A percentile compares a stretch with the other conserved stretches of the same genome.
These are phyloP conservation scores for Emericellopsis cladophorae DNA, from an alignment of 2,329 filamentous ascomycete species.

Conservation along the genomic window DNA sequence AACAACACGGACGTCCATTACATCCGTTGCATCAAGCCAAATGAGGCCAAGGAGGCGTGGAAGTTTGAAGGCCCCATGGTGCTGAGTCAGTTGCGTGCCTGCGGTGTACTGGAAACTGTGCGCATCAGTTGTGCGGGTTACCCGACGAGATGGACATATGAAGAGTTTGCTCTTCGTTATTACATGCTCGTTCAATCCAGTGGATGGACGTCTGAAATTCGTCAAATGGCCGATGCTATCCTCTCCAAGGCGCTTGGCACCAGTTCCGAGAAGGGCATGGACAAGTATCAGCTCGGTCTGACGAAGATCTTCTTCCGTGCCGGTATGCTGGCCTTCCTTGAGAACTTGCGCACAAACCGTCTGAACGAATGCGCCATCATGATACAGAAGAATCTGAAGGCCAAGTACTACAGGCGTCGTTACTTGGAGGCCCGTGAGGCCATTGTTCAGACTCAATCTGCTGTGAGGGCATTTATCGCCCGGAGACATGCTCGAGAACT, in stretches of 20 bases:
- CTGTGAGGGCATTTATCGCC: constrained; percentile 65
- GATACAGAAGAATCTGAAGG: constrained; percentile 96
- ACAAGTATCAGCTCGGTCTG: constrained; percentile 95
- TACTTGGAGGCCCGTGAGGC: constrained; percentile 79
- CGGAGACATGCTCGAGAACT: constrained; percentile 68
- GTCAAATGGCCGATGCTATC: constrained; percentile 88
- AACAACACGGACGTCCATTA: constrained; percentile 98
- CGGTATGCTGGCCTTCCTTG: constrained; percentile 95
- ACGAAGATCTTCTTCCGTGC: constrained; percentile 99
- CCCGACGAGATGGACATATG: constrained; percentile 95
- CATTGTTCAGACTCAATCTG: constrained; percentile 69
- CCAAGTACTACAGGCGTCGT: constrained; percentile 86
- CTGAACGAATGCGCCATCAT: constrained; percentile 91
- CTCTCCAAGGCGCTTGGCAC: constrained; percentile 77
- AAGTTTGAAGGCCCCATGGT: constrained; percentile 99
- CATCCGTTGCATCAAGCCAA: constrained; percentile 97
- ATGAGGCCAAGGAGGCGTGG: constrained; percentile 93
- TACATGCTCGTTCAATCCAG: constrained; percentile 92
- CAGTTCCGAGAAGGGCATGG: constrained; percentile 57
- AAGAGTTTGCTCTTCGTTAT: constrained; percentile 93
- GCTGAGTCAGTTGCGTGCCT: constrained; percentile 88
- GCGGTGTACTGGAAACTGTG: constrained; percentile 96
- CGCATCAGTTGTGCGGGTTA: constrained; percentile 96
- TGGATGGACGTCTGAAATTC: constrained; percentile 87
- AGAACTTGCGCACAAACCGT: constrained; percentile 81